A percentile compares a stretch with the other conserved stretches of the same genome.
These are phyloP conservation scores for Penicillium pancosmium DNA, from an alignment of 495 filamentous ascomycete species.

Conservation along the genomic window DNA sequence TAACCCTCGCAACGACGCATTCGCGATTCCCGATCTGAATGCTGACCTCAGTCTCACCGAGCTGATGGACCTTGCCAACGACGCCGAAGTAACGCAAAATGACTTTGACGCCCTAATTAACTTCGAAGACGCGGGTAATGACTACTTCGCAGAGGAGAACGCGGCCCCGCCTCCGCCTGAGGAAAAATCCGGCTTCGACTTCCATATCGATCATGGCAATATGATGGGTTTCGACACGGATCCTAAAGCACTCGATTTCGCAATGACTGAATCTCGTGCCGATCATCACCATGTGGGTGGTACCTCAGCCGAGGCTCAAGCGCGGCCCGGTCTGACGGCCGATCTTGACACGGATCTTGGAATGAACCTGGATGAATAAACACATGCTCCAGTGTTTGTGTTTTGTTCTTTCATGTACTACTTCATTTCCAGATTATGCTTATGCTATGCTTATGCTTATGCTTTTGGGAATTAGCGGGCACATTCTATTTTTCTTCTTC, in stretches of 20 bases:
- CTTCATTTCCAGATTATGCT: conserved; percentile 11
- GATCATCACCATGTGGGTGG: conserved; percentile 2
- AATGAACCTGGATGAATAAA: conserved; percentile 26
- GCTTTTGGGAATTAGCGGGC: conserved; percentile 10
- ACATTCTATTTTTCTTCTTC: conserved; percentile 7
- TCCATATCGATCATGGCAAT: conserved; percentile 32
- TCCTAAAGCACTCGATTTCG: conserved; percentile 33
- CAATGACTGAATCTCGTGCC: conserved; percentile 19
- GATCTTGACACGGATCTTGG: conserved; percentile 40
- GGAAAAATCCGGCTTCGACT: conserved; percentile 27
- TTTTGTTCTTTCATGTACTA: conserved; percentile 7
- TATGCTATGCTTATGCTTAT: conserved; percentile 4
- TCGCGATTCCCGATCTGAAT: conserved; percentile 38
- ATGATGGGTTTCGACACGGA: conserved; percentile 34
- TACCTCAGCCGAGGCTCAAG: conserved; percentile 20
- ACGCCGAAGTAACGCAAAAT: conserved; percentile 53
- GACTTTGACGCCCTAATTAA: conserved; percentile 54
- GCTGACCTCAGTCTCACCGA: conserved; percentile 47
- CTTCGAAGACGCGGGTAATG: conserved; percentile 47
- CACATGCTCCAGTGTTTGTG: background rate
- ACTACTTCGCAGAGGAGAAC: conserved; percentile 40
- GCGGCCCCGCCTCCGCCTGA: conserved; percentile 8
- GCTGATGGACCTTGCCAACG: conserved; percentile 50
- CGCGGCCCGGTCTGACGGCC: conserved; percentile 20
- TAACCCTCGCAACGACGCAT: conserved; percentile 30